Percentiles rank a stretch among this genome's conserved stretches.
These are phyloP conservation scores for Fusarium algeriense DNA, from an alignment of 2,329 filamentous ascomycete species.

Conservation along the genomic window DNA sequence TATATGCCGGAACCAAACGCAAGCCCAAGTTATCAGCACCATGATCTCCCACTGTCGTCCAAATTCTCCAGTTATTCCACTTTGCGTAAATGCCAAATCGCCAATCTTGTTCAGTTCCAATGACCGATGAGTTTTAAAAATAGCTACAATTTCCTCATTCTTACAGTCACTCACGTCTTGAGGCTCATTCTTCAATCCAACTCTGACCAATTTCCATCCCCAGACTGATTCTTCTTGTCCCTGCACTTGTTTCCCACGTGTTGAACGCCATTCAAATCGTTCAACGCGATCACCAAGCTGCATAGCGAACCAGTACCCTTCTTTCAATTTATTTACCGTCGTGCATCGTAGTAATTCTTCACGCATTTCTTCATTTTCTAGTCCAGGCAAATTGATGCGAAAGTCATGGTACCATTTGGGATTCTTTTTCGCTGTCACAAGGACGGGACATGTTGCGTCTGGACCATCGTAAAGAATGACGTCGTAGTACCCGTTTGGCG, in stretches of 20 bases:
- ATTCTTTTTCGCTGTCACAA: neutral
- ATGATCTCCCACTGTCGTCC: neutral
- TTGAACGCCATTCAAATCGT: too few relatives aligned
- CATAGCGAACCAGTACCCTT: neutral
- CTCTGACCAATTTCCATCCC: neutral
- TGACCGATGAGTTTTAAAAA: neutral
- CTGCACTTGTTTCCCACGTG: neutral
- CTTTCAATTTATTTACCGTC: neutral
- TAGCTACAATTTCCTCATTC: neutral
- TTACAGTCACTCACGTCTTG: too few relatives aligned
- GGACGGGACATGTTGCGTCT: neutral
- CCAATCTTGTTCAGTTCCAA: neutral
- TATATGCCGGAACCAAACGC: neutral
- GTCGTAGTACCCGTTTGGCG: neutral
- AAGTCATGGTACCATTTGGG: neutral
- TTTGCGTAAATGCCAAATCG: neutral
- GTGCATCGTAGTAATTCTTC: neutral
- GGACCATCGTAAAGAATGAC: neutral
- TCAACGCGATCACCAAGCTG: rapidly evolving
- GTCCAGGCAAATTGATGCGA: neutral
- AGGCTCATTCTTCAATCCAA: too few relatives aligned
- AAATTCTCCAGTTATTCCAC: neutral
- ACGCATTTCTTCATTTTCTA: neutral
- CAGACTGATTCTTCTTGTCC: neutral
- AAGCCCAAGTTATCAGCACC: neutral